Conservation (phyloP, 2,329 filamentous ascomycete genomes). For the Aspergillus sp. region DNA sequence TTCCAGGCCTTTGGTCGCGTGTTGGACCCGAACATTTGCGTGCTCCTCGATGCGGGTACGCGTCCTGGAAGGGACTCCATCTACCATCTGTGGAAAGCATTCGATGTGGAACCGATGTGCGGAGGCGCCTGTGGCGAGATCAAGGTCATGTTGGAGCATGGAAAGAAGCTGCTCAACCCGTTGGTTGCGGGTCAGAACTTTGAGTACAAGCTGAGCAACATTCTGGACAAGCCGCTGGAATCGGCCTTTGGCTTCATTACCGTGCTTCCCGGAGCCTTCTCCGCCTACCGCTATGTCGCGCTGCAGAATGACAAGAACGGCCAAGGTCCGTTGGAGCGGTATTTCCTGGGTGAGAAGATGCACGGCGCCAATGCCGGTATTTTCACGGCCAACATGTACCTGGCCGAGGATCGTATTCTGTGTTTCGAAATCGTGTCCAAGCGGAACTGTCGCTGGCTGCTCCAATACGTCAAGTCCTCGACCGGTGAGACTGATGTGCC, state of each 20-base stretch:
- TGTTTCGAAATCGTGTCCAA: conserved; percentile 86
- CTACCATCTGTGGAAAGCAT: conserved; percentile 98
- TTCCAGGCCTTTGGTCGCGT: conserved; percentile 95
- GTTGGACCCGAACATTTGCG: conserved; percentile 92
- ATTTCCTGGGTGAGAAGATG: conserved; percentile 95
- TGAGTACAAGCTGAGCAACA: conserved; percentile 99
- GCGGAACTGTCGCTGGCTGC: conserved; percentile 93
- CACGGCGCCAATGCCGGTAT: conserved; percentile 90
- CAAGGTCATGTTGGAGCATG: conserved; percentile 89
- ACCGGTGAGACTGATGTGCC: conserved; percentile 97
- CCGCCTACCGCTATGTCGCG: conserved; percentile 93
- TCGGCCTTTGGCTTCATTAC: conserved; percentile 98
- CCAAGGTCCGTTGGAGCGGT: conserved; percentile 89
- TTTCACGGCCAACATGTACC: conserved; percentile 81
- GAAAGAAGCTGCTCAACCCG: conserved; percentile 87
- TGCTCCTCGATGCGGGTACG: conserved; percentile 92
- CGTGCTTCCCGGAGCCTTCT: conserved; percentile 94
- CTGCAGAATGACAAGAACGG: conserved; percentile 96
- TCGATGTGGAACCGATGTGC: conserved; percentile 96
- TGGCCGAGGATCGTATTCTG: conserved; percentile 52
- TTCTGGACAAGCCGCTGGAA: conserved; percentile 94
- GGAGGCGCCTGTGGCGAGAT: conserved; percentile 97
- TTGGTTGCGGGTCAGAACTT: conserved; percentile 97
- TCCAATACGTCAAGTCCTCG: conserved; percentile 97
- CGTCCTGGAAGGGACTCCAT: conserved; percentile 92